Percentiles rank a stretch among this genome's conserved stretches.
Conservation (phyloP, 2,329 filamentous ascomycete genomes). For the Ophiostoma novo-ulmi region DNA sequence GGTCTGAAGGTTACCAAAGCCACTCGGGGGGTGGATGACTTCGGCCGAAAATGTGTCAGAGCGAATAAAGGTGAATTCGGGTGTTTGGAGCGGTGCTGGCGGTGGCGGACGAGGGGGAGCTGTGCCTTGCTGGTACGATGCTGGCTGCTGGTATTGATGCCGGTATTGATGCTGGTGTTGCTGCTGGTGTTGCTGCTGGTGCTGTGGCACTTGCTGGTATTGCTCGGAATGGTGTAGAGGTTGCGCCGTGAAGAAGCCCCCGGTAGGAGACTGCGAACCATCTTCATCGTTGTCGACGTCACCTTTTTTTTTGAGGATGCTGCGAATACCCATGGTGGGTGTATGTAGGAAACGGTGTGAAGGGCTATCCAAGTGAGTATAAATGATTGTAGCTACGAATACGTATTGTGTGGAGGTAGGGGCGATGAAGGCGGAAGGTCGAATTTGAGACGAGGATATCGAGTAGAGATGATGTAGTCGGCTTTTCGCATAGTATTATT, state of each 20-base stretch:
- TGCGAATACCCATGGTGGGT: constrained; percentile 25
- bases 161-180: constrained; percentile 6
- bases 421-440: too few species aligned
- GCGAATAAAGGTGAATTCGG: constrained; percentile 77
- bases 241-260: neutral
- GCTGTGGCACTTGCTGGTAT: constrained; percentile 8
- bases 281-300: constrained; percentile 18
- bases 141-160: neutral
- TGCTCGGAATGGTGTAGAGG: neutral
- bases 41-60: constrained; percentile 79
- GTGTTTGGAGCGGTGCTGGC: constrained; percentile 39
- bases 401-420: neutral
- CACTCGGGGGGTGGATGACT: constrained; percentile 62
- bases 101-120: constrained; percentile 30
- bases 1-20: constrained; percentile 29
- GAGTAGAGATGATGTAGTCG: too few species aligned
- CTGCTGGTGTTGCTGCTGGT: constrained; percentile 8
- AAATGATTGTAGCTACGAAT: neutral
- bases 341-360: neutral
- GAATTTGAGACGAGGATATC: too few species aligned
- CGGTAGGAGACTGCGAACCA: neutral
- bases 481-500: neutral
- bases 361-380: neutral
- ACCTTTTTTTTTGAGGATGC: constrained; percentile 23
- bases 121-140: constrained; percentile 8